Conservation (phyloP, 257 asterid genomes). For the Solanum commersonii region DNA sequence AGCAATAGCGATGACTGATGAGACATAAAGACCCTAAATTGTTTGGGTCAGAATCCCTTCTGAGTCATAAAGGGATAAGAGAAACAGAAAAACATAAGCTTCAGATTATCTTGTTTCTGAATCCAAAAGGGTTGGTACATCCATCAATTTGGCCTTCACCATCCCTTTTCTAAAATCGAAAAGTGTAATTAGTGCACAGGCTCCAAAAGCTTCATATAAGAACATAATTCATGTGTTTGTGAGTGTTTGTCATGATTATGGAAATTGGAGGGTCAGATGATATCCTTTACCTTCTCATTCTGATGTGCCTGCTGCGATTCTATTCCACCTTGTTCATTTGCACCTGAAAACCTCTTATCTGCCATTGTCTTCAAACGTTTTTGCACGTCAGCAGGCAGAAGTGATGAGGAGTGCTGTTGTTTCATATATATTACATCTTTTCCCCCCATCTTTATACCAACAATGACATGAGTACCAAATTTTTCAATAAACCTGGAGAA, state of each 20-base stretch:
- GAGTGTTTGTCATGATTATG: neutral
- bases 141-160: neutral
- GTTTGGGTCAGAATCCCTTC: neutral
- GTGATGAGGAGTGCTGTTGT: slow-evolving; percentile 89
- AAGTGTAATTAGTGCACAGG: neutral
- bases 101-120: neutral
- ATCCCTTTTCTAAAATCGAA: neutral
- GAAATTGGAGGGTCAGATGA: neutral
- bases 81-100: neutral
- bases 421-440: slow-evolving; percentile 84
- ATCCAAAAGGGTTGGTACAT: neutral
- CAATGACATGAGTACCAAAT: slow-evolving; percentile 91
- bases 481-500: slow-evolving; percentile 73
- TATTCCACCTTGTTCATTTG: slow-evolving; percentile 34
- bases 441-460: slow-evolving; percentile 97
- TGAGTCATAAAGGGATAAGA: neutral
- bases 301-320: slow-evolving; percentile 36
- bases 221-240: neutral
- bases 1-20: neutral
- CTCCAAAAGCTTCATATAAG: neutral
- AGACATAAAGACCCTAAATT: neutral
- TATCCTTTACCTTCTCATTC: slow-evolving; percentile 45
- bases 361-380: slow-evolving; percentile 68
- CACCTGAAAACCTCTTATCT: slow-evolving; percentile 75
- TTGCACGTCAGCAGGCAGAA: slow-evolving; percentile 81